Evolutionary conservation across 768 basidiomycete species (phyloP).

Genomic region (Rhizopogon salebrosus): DNA sequence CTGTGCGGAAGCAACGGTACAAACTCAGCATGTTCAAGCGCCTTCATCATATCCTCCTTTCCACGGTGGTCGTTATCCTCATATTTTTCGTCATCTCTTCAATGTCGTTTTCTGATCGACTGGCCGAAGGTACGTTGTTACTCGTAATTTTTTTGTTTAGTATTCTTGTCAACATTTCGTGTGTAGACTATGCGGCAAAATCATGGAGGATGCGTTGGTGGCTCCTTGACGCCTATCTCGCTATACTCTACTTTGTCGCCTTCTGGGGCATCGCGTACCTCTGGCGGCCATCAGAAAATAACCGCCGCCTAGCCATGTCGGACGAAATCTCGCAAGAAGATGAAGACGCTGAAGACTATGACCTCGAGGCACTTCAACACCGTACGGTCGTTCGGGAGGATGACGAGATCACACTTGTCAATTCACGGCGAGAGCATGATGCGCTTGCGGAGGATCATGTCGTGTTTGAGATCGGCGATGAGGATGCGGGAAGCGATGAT

Average conservation of each 20-base stretch:
- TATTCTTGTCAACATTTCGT: background rate
- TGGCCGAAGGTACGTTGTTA: slow-evolving; percentile 69
- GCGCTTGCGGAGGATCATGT: slow-evolving; percentile 60
- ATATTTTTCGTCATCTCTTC: slow-evolving; percentile 93
- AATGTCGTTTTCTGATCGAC: slow-evolving; percentile 83
- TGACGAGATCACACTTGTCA: slow-evolving; percentile 70
- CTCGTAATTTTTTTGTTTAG: slow-evolving; percentile 1
- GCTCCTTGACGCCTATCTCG: slow-evolving; percentile 92
- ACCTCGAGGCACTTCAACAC: slow-evolving; percentile 67
- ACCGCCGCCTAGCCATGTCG: slow-evolving; percentile 90
- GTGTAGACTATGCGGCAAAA: slow-evolving; percentile 81
- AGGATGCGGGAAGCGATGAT: slow-evolving; percentile 62
- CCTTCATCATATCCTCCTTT: slow-evolving; percentile 79
- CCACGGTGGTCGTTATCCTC: slow-evolving; percentile 74
- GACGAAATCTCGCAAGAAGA: slow-evolving; percentile 96
- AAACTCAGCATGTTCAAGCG: slow-evolving; percentile 86
- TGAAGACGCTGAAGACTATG: slow-evolving; percentile 90
- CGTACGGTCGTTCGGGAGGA: slow-evolving; percentile 50
- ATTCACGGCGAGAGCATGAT: slow-evolving; percentile 45
- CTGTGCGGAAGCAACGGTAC: slow-evolving; percentile 79
- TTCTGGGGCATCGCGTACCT: slow-evolving; percentile 82
- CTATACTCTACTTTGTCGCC: slow-evolving; percentile 77
- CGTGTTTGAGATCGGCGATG: slow-evolving; percentile 90
- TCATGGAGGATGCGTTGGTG: slow-evolving; percentile 93
- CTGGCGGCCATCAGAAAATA: slow-evolving; percentile 90